Evolutionary conservation across 2,329 filamentous ascomycete species (phyloP).

Genomic region (Alternaria conjuncta): DNA sequence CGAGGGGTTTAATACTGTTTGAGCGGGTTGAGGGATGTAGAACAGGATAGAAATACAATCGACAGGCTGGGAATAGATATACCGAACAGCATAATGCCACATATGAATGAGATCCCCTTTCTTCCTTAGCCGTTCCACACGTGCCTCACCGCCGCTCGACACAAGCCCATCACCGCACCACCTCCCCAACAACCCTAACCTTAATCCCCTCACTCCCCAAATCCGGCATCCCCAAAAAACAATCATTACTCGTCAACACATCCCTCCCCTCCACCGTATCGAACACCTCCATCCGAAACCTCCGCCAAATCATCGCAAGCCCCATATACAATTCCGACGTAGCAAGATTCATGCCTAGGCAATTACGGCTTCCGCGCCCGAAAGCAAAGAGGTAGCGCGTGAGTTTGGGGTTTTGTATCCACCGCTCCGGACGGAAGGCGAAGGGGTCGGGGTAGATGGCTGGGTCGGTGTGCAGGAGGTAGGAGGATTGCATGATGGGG

Average conservation of each 20-base stretch:
- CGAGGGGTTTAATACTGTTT: not conserved
- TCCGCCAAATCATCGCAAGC: conserved; percentile 12
- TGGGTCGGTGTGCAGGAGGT: conserved; percentile 36
- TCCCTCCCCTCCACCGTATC: conserved; percentile 18
- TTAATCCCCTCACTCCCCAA: conserved; percentile 14
- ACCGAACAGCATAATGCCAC: no score
- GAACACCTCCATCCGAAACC: conserved; percentile 9
- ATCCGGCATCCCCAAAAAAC: conserved; percentile 19
- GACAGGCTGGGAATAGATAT: no score
- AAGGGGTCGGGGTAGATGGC: conserved; percentile 28
- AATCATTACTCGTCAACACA: conserved; percentile 19
- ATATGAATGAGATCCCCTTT: no score
- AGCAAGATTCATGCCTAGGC: conserved; percentile 23
- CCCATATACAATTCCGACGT: conserved; percentile 15
- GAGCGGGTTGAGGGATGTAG: no score
- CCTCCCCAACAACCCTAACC: conserved; percentile 5
- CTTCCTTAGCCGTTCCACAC: no score
- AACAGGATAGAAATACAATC: no score
- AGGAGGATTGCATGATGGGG: conserved; percentile 37
- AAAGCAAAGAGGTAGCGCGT: conserved; percentile 15
- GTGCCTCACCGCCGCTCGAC: no score
- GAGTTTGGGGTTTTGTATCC: conserved; percentile 24
- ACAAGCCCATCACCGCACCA: not conserved
- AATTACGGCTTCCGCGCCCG: conserved; percentile 12
- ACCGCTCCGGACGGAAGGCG: conserved; percentile 36